phyloP scores from a whole-genome alignment of 805 yeast species.

The Lachancea meyersii region DNA sequence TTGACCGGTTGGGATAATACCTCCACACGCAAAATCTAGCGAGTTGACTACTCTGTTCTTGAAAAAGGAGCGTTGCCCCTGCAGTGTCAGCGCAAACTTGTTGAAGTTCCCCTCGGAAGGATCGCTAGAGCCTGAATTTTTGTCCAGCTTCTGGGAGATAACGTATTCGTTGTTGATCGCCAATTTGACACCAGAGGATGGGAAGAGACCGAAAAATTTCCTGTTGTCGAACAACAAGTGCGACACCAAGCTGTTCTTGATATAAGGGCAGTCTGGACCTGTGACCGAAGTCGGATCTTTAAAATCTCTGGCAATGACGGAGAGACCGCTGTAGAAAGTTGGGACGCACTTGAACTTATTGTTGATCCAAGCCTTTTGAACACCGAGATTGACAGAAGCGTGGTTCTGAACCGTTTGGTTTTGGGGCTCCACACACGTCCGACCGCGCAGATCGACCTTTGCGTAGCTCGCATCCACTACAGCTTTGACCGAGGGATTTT shows the following conservation, averaged over 20 bases:
- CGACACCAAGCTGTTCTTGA: slow-evolving; percentile 47
- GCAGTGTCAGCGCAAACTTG: slow-evolving; percentile 24
- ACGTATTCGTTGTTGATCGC: slow-evolving; percentile 44
- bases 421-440: slow-evolving; percentile 12
- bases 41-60: slow-evolving; percentile 44
- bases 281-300: slow-evolving; percentile 30
- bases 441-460: slow-evolving; percentile 32
- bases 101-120: slow-evolving; percentile 27
- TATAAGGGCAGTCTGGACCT: slow-evolving; percentile 43
- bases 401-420: slow-evolving; percentile 14
- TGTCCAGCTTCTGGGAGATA: slow-evolving; percentile 25
- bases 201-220: slow-evolving; percentile 37
- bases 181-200: slow-evolving; percentile 40
- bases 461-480: slow-evolving; percentile 40
- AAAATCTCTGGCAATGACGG: slow-evolving; percentile 51
- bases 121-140: slow-evolving; percentile 28
- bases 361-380: slow-evolving; percentile 34
- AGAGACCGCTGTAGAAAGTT: slow-evolving; percentile 46
- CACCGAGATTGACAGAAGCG: slow-evolving; percentile 46
- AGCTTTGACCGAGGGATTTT: slow-evolving; percentile 40
- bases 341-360: slow-evolving; percentile 18
- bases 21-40: slow-evolving; percentile 45
- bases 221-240: slow-evolving; percentile 41
- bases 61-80: slow-evolving; percentile 37
- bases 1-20: slow-evolving; percentile 34